Evolutionary conservation across 2,329 filamentous ascomycete genomes (phyloP).

Genomic region (Paecilomyces dactylethromorphus): DNA sequence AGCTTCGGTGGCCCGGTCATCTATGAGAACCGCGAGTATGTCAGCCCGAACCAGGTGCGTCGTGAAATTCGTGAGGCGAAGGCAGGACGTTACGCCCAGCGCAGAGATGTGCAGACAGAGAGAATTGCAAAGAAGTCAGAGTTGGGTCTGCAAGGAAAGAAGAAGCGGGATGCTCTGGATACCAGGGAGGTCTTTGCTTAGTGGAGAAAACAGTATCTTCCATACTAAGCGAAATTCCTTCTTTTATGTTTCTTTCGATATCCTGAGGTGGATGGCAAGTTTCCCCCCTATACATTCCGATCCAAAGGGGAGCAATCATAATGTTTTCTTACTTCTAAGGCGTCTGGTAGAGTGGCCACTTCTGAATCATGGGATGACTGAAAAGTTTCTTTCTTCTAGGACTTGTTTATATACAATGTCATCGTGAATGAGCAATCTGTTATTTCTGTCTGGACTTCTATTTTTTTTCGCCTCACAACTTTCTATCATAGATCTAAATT

Average conservation of each 20-base stretch:
- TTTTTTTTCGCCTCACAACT: not conserved
- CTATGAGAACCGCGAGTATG: slow-evolving; percentile 96
- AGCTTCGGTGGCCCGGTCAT: slow-evolving; percentile 95
- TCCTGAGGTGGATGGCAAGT: slow-evolving; percentile 18
- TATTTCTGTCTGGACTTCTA: not conserved
- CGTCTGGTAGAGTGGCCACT: slow-evolving; percentile 20
- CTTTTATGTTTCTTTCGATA: slow-evolving; percentile 20
- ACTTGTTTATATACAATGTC: not conserved
- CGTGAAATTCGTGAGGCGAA: slow-evolving; percentile 70
- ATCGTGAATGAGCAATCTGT: not conserved
- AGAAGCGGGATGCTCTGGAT: slow-evolving; percentile 65
- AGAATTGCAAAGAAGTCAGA: slow-evolving; percentile 67
- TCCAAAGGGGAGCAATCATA: slow-evolving; percentile 18
- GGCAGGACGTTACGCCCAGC: slow-evolving; percentile 68
- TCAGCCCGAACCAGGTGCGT: slow-evolving; percentile 90
- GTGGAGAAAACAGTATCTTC: slow-evolving; percentile 11
- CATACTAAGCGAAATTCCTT: slow-evolving; percentile 11
- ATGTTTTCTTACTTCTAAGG: slow-evolving; percentile 23
- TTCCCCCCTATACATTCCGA: slow-evolving; percentile 23
- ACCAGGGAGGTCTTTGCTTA: slow-evolving; percentile 70
- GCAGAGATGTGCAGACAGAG: slow-evolving; percentile 68
- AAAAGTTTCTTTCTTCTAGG: slow-evolving; percentile 2
- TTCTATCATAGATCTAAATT: not conserved
- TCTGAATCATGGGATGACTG: not conserved
- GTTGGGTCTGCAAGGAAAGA: slow-evolving; percentile 64